Percentiles rank a stretch among this genome's conserved stretches.
phyloP scores from a whole-genome alignment of 2,329 filamentous ascomycete genomes.

The Ophiostoma ips region DNA sequence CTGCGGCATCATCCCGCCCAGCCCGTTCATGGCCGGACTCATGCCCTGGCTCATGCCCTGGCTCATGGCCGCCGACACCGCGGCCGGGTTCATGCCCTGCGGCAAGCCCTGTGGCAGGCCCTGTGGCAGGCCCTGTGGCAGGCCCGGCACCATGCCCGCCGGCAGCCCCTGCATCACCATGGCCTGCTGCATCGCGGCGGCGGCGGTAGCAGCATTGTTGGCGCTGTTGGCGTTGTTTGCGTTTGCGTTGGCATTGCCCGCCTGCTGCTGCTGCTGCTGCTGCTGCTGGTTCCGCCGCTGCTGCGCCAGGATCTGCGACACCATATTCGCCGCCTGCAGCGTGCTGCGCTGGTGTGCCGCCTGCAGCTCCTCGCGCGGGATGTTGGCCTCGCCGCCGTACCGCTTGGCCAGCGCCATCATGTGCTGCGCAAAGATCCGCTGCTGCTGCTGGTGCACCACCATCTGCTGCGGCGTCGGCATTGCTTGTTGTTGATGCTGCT shows the following conservation, averaged over 20 bases:
- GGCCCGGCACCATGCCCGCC: conserved; percentile 10
- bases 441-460: neutral
- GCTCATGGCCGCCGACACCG: neutral
- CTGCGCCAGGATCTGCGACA: neutral
- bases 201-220: conserved; percentile 4
- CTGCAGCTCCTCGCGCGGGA: conserved; percentile 32
- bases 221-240: conserved; percentile 10
- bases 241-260: too few species aligned
- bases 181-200: conserved; percentile 10
- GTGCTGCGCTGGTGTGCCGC: conserved; percentile 31
- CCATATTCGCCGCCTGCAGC: conserved; percentile 9
- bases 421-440: conserved; percentile 25
- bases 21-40: conserved; percentile 20
- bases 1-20: conserved; percentile 41
- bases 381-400: conserved; percentile 29
- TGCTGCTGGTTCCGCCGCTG: conserved; percentile 24
- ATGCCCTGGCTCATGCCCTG: conserved; percentile 7
- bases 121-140: conserved; percentile 9
- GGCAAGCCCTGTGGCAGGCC: conserved; percentile 7
- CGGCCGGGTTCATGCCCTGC: conserved; percentile 8
- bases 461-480: conserved; percentile 12
- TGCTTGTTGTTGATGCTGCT: conserved; percentile 16
- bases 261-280: conserved; percentile 21
- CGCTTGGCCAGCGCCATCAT: conserved; percentile 22
- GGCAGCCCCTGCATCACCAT: conserved; percentile 7